Evolutionary conservation across 2,329 filamentous ascomycete genomes (phyloP).

Genomic region (Nemania diffusa): DNA sequence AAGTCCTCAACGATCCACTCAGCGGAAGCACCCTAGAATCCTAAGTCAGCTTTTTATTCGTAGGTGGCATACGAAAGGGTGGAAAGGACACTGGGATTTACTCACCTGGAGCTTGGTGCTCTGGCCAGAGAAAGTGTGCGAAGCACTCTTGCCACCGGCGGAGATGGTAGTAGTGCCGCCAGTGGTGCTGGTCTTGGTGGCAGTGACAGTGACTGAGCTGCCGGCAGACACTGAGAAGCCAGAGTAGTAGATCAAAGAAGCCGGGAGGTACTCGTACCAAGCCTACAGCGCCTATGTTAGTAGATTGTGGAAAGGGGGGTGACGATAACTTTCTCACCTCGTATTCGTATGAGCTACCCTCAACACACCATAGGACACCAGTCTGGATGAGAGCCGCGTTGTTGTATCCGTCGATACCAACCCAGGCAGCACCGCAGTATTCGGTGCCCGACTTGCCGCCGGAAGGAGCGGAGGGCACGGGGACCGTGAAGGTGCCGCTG

Average conservation of each 20-base stretch:
- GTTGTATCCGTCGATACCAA: slow-evolving; percentile 32
- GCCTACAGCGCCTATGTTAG: slow-evolving; percentile 10
- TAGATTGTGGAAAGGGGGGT: not conserved
- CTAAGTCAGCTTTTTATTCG: slow-evolving; percentile 3
- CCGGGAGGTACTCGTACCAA: slow-evolving; percentile 35
- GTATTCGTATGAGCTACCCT: slow-evolving; percentile 26
- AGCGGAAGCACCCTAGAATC: slow-evolving; percentile 23
- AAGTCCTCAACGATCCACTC: slow-evolving; percentile 37
- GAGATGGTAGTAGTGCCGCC: slow-evolving; percentile 30
- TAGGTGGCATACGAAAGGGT: not conserved
- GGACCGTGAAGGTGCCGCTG: slow-evolving; percentile 27
- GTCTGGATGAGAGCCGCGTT: slow-evolving; percentile 32
- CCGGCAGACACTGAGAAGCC: slow-evolving; percentile 28
- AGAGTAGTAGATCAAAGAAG: slow-evolving; percentile 25
- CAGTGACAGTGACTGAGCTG: slow-evolving; percentile 26
- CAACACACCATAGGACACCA: slow-evolving; percentile 35
- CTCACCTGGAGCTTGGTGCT: slow-evolving; percentile 30
- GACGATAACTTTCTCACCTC: slow-evolving; percentile 19
- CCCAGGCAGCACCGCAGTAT: slow-evolving; percentile 34
- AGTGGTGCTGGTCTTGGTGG: slow-evolving; percentile 29
- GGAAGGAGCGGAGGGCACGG: slow-evolving; percentile 22
- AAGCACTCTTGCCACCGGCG: slow-evolving; percentile 24
- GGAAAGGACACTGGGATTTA: not conserved
- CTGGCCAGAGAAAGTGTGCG: slow-evolving; percentile 32
- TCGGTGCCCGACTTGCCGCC: slow-evolving; percentile 14